Evolutionary conservation across 2,329 filamentous ascomycete species (phyloP), one percentile per base, ranked within the genome.

Genomic region (Colletotrichum sp.): DNA sequence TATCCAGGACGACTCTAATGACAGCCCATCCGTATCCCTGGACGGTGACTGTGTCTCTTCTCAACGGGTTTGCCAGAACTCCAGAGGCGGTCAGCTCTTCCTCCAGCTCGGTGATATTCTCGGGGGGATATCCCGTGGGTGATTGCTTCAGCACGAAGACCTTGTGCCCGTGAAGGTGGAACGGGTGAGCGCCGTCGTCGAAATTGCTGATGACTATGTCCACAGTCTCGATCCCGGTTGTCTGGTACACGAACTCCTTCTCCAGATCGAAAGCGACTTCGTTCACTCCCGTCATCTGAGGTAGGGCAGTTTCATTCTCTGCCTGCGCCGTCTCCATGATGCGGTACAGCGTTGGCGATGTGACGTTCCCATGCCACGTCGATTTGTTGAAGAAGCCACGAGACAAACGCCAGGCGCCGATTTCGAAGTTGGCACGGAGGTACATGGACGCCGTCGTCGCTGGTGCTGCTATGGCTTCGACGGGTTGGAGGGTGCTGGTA

Each of bases 161-260:
- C 58, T 86, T 86, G 81, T 92, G 89, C 0, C 91, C 91, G 81
- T 93, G 93, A 1, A 94, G 84, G 82, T 94, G 91, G 36, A 85
- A 85, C 0, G 83, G 83, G 26, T 85, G 84, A 1, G 80, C 81
- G 7, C 83, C 81, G 61, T 83, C 82, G 43, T 84, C 82, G 9
- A 83, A 77, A 38, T 83, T 84, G 76, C 82, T 83, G 21, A 83
- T 80, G 36, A 82, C 76, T 15, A 83, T 75, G 66, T 81, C 81
- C 9, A 83, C 52, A 4, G 65, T 76, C 68, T 15, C 68, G 13
- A 67, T 24, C 2, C 66, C 75, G 1, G 32, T 36, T 9, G 71
- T 75, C 32, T 65, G 75, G n/a, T 71, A 75, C 36, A 75, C 71
- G 5, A 75, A 55, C 32, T 76, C 84, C 1, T 56, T 77, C 1